Evolutionary conservation across 2,329 filamentous ascomycete species (phyloP), one percentile per base, ranked within the genome.

Genomic region (Ascochyta fabae): DNA sequence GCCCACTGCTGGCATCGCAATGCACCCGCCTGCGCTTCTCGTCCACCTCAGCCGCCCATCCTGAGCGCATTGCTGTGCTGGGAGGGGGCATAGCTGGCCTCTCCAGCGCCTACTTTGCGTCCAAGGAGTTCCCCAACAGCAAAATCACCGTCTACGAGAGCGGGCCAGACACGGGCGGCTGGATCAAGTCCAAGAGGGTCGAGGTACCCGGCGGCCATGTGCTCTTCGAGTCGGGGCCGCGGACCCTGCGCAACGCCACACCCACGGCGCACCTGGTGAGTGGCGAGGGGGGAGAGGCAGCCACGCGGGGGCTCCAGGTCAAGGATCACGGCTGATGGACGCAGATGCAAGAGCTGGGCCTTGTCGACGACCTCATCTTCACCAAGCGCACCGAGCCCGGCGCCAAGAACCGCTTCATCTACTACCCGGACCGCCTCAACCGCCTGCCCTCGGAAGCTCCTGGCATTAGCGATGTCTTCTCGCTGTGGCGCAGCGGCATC

Each of bases 121-220:
- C 87, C 12, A 85, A 85, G 62, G 80, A 87, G 66, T 83, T 90
- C n/a, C 86, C 88, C 4, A 80, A 83, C 52, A 82, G 86, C 31
- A 86, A 86, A 47, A 87, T 99, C 67, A 95, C 90, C 0, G 71
- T 99, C 9, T 96, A 92, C 75, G 95, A 99, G 74, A 83, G 84
- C 19, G 83, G 81, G 26, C 72, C 84, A 22, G 82, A 86, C 19
- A 74, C 94, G 0, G 95, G 95, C 39, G 95, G 95, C 41, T 98
- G 93, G 93, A 80, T 98, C 36, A 79, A 86, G 60, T 92, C 89
- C 1, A 83, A 88, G 62, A 78, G 78, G 46, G 80, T 90, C 12
- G 74, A 84, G 1, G 84, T 89, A 9, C 81, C 83, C 34, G 89
- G 86, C 15, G 81, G 82, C 22, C 76, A 82, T 44, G 84, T 96